These are phyloP conservation scores for barrel medic (Medicago truncatula) DNA, from an alignment of 306 rosid genomes.

Conservation along the genomic window MtrunA17r5.0-ANR NC_053044.1:55097001-55097500, in stretches of 20 bases:
- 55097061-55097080: too few relatives aligned
- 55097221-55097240: not conserved
- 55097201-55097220: too few relatives aligned
- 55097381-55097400: not conserved
- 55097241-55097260: not conserved
- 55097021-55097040: too few relatives aligned
- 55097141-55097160: too few relatives aligned
- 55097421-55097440: slow-evolving; percentile 36
- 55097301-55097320: not conserved
- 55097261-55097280: not conserved
- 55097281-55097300: not conserved
- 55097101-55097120: too few relatives aligned
- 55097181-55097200: too few relatives aligned
- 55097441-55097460: slow-evolving; percentile 7
- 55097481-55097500: slow-evolving; percentile 52
- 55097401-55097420: not conserved
- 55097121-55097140: too few relatives aligned
- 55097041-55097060: too few relatives aligned
- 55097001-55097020: too few relatives aligned
- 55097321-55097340: not conserved
- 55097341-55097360: slow-evolving; percentile 3
- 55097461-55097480: not conserved
- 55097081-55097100: too few relatives aligned
- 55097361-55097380: slow-evolving; percentile 1
- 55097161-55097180: too few relatives aligned